These are phyloP conservation scores for Penicillium tannophilum DNA, from an alignment of 495 filamentous ascomycete genomes.

Conservation along the genomic window DNA sequence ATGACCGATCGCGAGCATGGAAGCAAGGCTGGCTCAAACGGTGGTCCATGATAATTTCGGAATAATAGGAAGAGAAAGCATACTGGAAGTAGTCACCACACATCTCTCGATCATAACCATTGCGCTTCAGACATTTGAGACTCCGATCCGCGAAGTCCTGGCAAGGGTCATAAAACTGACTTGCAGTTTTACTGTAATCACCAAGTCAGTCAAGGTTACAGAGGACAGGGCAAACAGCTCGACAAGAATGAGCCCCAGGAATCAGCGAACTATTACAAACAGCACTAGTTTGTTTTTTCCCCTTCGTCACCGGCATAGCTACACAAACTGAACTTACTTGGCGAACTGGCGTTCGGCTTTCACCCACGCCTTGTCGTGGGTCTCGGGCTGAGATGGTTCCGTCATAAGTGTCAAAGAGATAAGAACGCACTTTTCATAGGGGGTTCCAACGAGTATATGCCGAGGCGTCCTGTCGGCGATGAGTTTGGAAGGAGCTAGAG, in stretches of 20 bases:
- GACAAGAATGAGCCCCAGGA: background rate
- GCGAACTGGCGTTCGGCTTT: conserved; percentile 43
- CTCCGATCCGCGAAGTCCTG: conserved; percentile 89
- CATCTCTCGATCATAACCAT: conserved; percentile 81
- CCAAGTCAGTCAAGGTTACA: conserved; percentile 13
- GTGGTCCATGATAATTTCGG: background rate
- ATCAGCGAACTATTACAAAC: background rate
- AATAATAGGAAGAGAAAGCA: conserved; percentile 14
- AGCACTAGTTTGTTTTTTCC: background rate
- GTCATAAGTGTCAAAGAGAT: conserved; percentile 5
- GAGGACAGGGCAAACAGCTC: background rate
- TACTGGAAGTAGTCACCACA: conserved; percentile 95
- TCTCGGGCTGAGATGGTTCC: conserved; percentile 19
- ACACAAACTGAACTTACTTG: conserved; percentile 32
- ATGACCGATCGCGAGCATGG: conserved; percentile 12
- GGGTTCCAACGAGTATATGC: background rate
- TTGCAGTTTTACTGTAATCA: conserved; percentile 68
- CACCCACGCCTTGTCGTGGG: conserved; percentile 37
- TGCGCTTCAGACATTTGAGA: conserved; percentile 83
- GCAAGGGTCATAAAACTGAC: conserved; percentile 91
- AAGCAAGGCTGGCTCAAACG: background rate
- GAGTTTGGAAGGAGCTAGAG: conserved; percentile 17
- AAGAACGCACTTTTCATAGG: background rate
- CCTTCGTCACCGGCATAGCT: background rate
- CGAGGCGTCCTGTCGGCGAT: background rate